Percentiles rank a stretch among this genome's conserved stretches.
phyloP scores from a whole-genome alignment of 2,329 filamentous ascomycete species.

The Ceratocystis papillata region DNA sequence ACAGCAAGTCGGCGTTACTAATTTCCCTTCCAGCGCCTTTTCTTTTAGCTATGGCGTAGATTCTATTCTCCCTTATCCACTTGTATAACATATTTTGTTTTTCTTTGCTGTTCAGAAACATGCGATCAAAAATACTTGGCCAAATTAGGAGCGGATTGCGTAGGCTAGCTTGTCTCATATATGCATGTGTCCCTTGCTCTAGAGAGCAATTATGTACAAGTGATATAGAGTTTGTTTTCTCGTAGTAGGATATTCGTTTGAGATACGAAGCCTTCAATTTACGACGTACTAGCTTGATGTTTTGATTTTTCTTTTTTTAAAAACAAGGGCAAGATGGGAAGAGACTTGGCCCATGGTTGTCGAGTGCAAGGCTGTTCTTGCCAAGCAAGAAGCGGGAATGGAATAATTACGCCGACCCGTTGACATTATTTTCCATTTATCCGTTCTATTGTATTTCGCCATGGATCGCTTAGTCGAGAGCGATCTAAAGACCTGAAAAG shows the following conservation, averaged over 20 bases:
- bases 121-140: neutral
- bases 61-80: too few relatives aligned
- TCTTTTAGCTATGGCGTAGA: too few relatives aligned
- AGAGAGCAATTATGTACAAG: neutral
- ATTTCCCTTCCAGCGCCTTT: too few relatives aligned
- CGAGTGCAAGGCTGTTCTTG: neutral
- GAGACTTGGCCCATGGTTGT: neutral
- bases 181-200: constrained; percentile 8
- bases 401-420: neutral
- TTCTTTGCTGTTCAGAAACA: neutral
- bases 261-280: neutral
- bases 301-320: neutral
- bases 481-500: too few relatives aligned
- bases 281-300: neutral
- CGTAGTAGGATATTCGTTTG: neutral
- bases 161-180: constrained; percentile 2
- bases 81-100: neutral
- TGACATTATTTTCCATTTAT: neutral
- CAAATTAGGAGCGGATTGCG: neutral
- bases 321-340: too few relatives aligned
- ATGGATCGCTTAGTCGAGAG: too few relatives aligned
- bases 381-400: neutral
- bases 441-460: neutral
- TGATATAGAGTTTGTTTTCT: neutral
- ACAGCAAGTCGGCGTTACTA: too few relatives aligned